phyloP scores from a whole-genome alignment of 1,139 yeast genomes.

The Kazachstania sp. region DNA sequence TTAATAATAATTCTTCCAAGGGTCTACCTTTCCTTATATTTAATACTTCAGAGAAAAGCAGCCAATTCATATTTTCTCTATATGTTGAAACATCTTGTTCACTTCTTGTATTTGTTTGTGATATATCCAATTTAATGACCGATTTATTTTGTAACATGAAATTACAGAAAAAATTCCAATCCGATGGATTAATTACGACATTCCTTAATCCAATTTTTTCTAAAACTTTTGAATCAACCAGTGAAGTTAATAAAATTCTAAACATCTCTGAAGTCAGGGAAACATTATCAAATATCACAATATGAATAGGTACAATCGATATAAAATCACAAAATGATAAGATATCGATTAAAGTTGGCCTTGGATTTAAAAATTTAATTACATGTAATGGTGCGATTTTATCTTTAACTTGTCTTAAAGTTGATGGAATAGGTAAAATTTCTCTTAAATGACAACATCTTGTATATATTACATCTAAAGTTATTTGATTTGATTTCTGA shows the following conservation, averaged over 20 bases:
- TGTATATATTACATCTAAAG: constrained; percentile 61
- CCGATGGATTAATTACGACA: constrained; percentile 59
- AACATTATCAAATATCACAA: constrained; percentile 76
- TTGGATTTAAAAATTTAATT: constrained; percentile 74
- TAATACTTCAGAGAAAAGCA: constrained; percentile 52
- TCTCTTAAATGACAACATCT: constrained; percentile 70
- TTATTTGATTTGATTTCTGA: constrained; percentile 27
- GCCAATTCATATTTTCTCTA: constrained; percentile 74
- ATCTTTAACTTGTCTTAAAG: constrained; percentile 64
- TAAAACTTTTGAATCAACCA: constrained; percentile 47
- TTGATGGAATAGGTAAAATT: constrained; percentile 68
- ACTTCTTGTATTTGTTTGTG: constrained; percentile 57
- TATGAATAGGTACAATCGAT: constrained; percentile 72
- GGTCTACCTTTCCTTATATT: constrained; percentile 48
- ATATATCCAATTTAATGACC: constrained; percentile 64
- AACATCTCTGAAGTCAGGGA: constrained; percentile 75
- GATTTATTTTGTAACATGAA: constrained; percentile 53
- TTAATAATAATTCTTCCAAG: constrained; percentile 71
- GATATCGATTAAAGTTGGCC: constrained; percentile 83
- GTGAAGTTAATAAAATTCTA: constrained; percentile 53
- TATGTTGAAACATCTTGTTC: constrained; percentile 45
- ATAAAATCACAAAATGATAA: constrained; percentile 83
- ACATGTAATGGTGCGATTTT: constrained; percentile 69
- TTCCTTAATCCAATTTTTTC: constrained; percentile 72
- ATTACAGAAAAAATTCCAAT: constrained; percentile 71